phyloP scores from a whole-genome alignment of 2,329 filamentous ascomycete genomes.

The Monosporascus sp. region DNA sequence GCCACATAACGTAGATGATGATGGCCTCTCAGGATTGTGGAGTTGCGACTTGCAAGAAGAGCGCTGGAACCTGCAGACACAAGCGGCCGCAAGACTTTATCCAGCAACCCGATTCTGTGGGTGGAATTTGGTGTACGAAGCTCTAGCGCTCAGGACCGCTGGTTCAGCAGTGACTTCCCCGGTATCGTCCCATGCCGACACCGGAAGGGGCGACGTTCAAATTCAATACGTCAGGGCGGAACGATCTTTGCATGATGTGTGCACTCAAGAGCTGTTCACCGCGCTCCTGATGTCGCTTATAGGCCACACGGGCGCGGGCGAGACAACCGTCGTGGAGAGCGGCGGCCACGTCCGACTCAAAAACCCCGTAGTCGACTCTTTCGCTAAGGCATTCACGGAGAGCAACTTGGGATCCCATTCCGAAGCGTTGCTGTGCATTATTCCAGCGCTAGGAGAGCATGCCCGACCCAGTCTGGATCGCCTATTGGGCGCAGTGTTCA shows the following conservation, averaged over 20 bases:
- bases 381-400: constrained; percentile 10
- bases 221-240: neutral
- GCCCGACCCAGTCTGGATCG: neutral
- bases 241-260: constrained; percentile 7
- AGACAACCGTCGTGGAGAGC: neutral
- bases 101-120: neutral
- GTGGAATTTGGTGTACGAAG: neutral
- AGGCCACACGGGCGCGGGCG: neutral
- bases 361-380: neutral
- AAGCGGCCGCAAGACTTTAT: too few relatives aligned
- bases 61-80: neutral
- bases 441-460: neutral
- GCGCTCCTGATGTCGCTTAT: neutral
- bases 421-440: constrained; percentile 7
- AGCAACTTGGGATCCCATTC: constrained; percentile 5
- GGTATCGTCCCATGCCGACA: too few relatives aligned
- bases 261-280: constrained; percentile 12
- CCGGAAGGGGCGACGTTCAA: neutral
- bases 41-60: neutral
- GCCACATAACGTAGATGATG: neutral
- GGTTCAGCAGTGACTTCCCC: too few relatives aligned
- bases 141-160: neutral
- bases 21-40: neutral
- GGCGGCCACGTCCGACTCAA: neutral
- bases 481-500: neutral